Conservation (phyloP, 2,329 filamentous ascomycete genomes). For the Fusarium tjaetaba region DNA sequence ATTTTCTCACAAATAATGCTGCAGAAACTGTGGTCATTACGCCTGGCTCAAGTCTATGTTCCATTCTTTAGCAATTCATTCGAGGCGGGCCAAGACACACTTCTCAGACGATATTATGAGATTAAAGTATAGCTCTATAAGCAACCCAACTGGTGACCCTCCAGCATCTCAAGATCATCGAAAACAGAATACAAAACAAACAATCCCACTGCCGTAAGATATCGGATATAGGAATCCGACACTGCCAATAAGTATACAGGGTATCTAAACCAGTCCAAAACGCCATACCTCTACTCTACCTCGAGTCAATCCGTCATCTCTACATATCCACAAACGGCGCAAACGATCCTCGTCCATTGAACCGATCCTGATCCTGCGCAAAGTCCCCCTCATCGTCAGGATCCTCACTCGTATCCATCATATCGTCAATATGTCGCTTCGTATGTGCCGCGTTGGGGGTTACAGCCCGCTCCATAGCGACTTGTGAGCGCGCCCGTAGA, state of each 20-base stretch:
- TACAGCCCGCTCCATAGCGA: slow-evolving; percentile 21
- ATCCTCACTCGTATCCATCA: slow-evolving; percentile 15
- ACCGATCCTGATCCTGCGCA: slow-evolving; percentile 43
- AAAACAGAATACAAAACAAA: background rate
- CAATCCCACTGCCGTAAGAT: background rate
- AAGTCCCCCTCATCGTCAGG: background rate
- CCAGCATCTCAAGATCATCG: background rate
- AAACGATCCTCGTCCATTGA: slow-evolving; percentile 44
- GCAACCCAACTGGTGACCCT: background rate
- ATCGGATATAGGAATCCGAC: background rate
- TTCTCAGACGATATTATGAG: background rate
- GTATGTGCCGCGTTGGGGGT: background rate
- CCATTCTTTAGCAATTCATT: background rate
- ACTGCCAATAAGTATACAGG: slow-evolving; percentile 20
- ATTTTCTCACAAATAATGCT: background rate
- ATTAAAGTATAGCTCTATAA: background rate
- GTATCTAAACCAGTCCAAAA: slow-evolving; percentile 34
- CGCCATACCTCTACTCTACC: slow-evolving; percentile 2
- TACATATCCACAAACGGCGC: slow-evolving; percentile 46
- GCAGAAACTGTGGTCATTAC: no score
- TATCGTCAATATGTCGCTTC: slow-evolving; percentile 37
- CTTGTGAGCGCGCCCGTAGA: slow-evolving; percentile 49
- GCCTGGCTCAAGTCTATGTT: no score
- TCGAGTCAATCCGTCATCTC: background rate
- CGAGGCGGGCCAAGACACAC: background rate